These are phyloP conservation scores for Kwoniella newhampshirensis DNA, from an alignment of 768 basidiomycete genomes.

Conservation along the genomic window DNA sequence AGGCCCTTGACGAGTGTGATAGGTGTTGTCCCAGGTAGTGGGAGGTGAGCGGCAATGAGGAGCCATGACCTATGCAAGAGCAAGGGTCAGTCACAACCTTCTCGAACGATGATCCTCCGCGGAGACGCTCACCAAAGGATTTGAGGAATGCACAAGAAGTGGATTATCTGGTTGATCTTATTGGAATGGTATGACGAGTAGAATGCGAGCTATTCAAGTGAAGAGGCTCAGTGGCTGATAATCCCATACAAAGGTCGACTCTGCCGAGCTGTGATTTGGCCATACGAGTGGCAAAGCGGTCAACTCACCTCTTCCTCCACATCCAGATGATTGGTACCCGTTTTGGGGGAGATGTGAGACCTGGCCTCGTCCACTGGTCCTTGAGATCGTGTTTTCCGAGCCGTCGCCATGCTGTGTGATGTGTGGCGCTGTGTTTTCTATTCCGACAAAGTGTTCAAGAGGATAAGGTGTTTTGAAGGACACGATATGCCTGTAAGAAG, in stretches of 20 bases:
- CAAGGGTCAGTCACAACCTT: background rate
- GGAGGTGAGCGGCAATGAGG: conserved; percentile 30
- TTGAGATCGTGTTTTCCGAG: conserved; percentile 21
- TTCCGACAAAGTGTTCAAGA: background rate
- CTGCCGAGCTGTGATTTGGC: too few relatives aligned
- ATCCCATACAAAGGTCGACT: too few relatives aligned
- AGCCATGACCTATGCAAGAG: conserved; percentile 28
- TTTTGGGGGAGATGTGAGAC: conserved; percentile 12
- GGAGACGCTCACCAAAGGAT: conserved; percentile 68
- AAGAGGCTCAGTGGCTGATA: background rate
- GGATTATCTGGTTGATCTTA: conserved; percentile 76
- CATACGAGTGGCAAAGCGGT: background rate
- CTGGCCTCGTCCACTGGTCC: conserved; percentile 27
- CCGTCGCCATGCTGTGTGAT: conserved; percentile 9
- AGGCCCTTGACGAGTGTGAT: conserved; percentile 50
- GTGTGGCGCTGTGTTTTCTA: background rate
- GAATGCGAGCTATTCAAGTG: conserved; percentile 72
- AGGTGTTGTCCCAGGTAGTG: conserved; percentile 21
- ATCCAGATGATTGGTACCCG: conserved; percentile 16
- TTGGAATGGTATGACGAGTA: conserved; percentile 91
- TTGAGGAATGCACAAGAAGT: conserved; percentile 79
- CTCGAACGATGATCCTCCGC: background rate
- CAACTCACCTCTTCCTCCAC: conserved; percentile 37
- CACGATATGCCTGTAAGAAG: too few relatives aligned
- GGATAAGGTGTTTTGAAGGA: too few relatives aligned